Evolutionary conservation across 169 alveolate genomes (phyloP), one percentile per base, ranked within the genome.

Genomic region (Plasmodium reichenowi): DNA sequence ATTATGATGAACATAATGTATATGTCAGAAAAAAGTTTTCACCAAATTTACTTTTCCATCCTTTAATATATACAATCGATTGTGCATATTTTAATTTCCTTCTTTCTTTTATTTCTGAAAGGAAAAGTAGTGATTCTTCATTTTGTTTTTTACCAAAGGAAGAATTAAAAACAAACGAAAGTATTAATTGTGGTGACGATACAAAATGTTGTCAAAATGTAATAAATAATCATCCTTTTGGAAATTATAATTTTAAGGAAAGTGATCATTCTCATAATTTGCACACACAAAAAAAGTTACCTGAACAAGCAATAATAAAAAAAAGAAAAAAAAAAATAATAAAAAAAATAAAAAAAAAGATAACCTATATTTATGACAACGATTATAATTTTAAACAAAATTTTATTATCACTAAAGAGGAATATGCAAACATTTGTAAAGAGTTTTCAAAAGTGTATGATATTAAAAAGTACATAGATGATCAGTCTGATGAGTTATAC

Each of bases 41-140:
- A 2, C 15, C 24, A 12, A 76, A 43, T 38, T 64, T 76, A 43
- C 50, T 58, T 0, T 76, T 63, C 43, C 88, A 76, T 50, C 88
- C 88, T 5, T 43, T 76, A 32, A 50, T 76, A n/a, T 50, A 67
- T 64, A 6, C 88, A 9, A 76, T 76, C 26, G 88, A 76, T 56
- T 52, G 13, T 63, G 66, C 88, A 0, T 76, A 76, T 47, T 76
- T 76, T 50, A 76, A 76, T 70, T 64, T 76, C 58, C 50, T 76
- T 2, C n/a, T 76, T 52, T 76, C 64, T 13, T 76, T 64, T 17
- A 76, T 76, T 20, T 76, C 43, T 29, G 74, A 17, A 22, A 15
- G 9, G 2, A 43, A 12, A 54, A 54, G 22, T 54, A 12, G 5
- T 54, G 13, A 54, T 54, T 32, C 43, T 32, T 32, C 43, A 32